These are phyloP conservation scores for Boletus coccyginus DNA, from an alignment of 768 basidiomycete genomes.

Conservation along the genomic window DNA sequence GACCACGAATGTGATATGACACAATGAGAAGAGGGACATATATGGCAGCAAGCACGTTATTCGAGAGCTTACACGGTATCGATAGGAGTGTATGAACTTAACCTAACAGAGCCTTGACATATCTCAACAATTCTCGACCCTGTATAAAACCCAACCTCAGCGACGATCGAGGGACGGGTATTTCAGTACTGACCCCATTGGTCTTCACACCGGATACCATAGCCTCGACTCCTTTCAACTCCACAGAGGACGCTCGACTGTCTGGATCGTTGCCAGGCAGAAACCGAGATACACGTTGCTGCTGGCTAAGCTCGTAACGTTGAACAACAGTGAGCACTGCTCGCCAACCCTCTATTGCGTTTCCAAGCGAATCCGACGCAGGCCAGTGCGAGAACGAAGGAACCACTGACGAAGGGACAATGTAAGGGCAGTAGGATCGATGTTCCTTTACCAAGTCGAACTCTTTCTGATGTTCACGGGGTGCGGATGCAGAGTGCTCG, in stretches of 20 bases:
- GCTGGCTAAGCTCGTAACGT: slow-evolving; percentile 62
- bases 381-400: slow-evolving; percentile 47
- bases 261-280: slow-evolving; percentile 6
- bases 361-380: slow-evolving; percentile 23
- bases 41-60: not conserved
- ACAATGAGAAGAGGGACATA: not conserved
- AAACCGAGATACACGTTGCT: slow-evolving; percentile 42
- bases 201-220: slow-evolving; percentile 79
- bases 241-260: slow-evolving; percentile 35
- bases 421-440: slow-evolving; percentile 83
- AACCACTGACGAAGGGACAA: slow-evolving; percentile 63
- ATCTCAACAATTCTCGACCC: slow-evolving; percentile 70
- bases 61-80: not conserved
- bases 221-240: slow-evolving; percentile 54
- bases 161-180: slow-evolving; percentile 5
- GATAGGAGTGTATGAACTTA: slow-evolving; percentile 29
- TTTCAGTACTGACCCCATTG: slow-evolving; percentile 55
- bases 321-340: slow-evolving; percentile 69
- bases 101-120: slow-evolving; percentile 66
- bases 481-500: slow-evolving; percentile 21
- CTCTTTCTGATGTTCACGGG: slow-evolving; percentile 37
- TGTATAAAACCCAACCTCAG: slow-evolving; percentile 26
- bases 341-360: slow-evolving; percentile 69
- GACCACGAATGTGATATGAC: not conserved
- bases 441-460: slow-evolving; percentile 82